These are phyloP conservation scores for Leptographium procerum DNA, from an alignment of 2,329 filamentous ascomycete genomes.

Conservation along the genomic window DNA sequence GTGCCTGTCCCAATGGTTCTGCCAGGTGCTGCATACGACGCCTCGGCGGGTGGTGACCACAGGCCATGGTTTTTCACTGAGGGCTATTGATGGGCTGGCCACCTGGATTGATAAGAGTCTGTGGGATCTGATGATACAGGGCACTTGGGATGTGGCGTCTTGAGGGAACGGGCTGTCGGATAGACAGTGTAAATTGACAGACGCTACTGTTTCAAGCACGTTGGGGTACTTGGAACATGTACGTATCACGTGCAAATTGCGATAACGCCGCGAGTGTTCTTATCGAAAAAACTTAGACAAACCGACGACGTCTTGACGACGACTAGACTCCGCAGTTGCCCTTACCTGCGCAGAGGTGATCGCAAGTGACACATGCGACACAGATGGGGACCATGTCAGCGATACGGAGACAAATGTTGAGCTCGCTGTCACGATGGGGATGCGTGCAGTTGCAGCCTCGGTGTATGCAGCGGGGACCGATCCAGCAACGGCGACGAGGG, in stretches of 20 bases:
- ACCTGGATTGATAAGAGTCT: no score
- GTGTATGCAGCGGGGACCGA: background rate
- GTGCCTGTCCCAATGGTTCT: constrained; percentile 54
- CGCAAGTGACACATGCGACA: background rate
- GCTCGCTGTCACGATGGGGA: background rate
- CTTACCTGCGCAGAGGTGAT: no score
- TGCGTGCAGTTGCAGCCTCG: background rate
- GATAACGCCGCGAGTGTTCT: no score
- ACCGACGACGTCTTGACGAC: no score
- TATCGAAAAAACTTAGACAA: no score
- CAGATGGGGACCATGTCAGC: background rate
- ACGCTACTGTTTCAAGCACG: no score
- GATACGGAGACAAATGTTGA: background rate
- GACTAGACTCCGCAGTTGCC: background rate
- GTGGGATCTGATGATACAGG: no score
- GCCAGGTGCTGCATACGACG: constrained; percentile 41
- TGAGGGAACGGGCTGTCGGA: no score
- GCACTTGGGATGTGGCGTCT: no score
- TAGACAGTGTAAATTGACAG: no score
- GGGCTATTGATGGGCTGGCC: background rate
- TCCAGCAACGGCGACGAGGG: background rate
- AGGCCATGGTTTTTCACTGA: constrained; percentile 30
- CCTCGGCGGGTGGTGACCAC: constrained; percentile 11
- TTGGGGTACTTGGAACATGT: no score
- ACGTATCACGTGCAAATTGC: no score